Percentiles rank a stretch among this genome's conserved stretches.
These are phyloP conservation scores for Cercospora citrullina DNA, from an alignment of 2,329 filamentous ascomycete species.

Conservation along the genomic window DNA sequence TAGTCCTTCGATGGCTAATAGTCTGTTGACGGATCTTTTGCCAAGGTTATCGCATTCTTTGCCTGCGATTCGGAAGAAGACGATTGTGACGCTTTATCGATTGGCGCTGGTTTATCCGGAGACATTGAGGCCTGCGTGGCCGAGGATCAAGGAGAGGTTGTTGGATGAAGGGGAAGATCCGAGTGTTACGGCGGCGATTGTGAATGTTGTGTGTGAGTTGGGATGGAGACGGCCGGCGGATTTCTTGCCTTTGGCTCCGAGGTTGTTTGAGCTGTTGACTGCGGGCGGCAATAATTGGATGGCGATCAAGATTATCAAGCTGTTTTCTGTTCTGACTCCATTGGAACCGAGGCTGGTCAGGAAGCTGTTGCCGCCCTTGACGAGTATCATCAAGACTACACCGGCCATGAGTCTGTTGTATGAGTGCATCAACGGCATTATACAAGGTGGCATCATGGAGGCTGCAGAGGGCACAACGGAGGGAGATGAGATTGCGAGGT, in stretches of 20 bases:
- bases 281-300: conserved; percentile 98
- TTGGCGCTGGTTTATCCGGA: conserved; percentile 96
- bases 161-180: conserved; percentile 88
- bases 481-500: conserved; percentile 83
- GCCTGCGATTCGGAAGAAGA: conserved; percentile 88
- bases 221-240: conserved; percentile 93
- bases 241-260: conserved; percentile 86
- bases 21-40: conserved; percentile 80
- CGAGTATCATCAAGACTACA: conserved; percentile 89
- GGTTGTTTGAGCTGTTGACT: conserved; percentile 88
- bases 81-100: conserved; percentile 89
- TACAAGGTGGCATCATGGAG: conserved; percentile 90
- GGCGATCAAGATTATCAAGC: conserved; percentile 98
- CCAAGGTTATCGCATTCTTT: conserved; percentile 85
- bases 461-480: conserved; percentile 76
- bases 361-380: conserved; percentile 87
- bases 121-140: conserved; percentile 88
- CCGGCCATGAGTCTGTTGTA: conserved; percentile 97
- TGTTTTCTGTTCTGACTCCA: conserved; percentile 92
- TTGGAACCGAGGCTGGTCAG: conserved; percentile 87
- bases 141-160: conserved; percentile 91
- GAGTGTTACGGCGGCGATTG: conserved; percentile 90
- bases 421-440: conserved; percentile 97
- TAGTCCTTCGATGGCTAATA: conserved; percentile 87
- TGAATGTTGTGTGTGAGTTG: conserved; percentile 95